Base-by-base conservation (phyloP, 2,329 filamentous ascomycete genomes). In the Huntiella abstrusa region DNA sequence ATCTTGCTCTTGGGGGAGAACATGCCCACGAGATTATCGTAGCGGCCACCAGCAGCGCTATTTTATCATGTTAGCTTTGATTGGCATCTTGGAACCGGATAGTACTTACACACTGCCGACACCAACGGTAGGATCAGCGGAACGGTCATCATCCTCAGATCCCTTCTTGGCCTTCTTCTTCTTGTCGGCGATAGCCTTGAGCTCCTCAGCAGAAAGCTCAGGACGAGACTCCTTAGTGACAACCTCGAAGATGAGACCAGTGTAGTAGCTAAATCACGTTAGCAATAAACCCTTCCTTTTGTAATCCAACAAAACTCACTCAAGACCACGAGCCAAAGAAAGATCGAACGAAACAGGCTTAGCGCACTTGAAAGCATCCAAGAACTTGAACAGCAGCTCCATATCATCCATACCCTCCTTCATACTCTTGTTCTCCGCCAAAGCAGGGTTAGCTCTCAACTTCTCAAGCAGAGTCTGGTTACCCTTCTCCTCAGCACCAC, bases 11-110 rank as follows among this genome's bases (percentile, higher is more conserved):
- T 88, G 55, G 80, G 80, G 47, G 76, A 79, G 67, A 94, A 95
- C 84, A 94, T 94, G 64, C 83, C 83, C 4, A 95, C 88, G 3
- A 95, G 72, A 58, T 91, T 80, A 62, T 95, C 88, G 61, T 95
- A 95, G 51, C 87, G 80, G 39, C 86, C 85, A 57, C 86, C 87
- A 3, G 86, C 87, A 39, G 86, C 87, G 28, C 49, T 50, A 16
- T 22, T 10, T 1, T 7, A 11, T 41, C 7, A 19, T 15, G 36
- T 47, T 47, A 47, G 32, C n/a, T 12, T 12, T 22, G 22, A 10
- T 15, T 15, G 12, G 16, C 2, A 33, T 15, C 13, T 3, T n/a
- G 33, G 15, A 13, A 33, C 6, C 7, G 5, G 4, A 13, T 37
- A n/a, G 35, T 8, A 50, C 49, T 42, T 50, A 50, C 41, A 94